Base-by-base conservation (phyloP, 2,329 filamentous ascomycete species). In the Ustulina deusta region DNA sequence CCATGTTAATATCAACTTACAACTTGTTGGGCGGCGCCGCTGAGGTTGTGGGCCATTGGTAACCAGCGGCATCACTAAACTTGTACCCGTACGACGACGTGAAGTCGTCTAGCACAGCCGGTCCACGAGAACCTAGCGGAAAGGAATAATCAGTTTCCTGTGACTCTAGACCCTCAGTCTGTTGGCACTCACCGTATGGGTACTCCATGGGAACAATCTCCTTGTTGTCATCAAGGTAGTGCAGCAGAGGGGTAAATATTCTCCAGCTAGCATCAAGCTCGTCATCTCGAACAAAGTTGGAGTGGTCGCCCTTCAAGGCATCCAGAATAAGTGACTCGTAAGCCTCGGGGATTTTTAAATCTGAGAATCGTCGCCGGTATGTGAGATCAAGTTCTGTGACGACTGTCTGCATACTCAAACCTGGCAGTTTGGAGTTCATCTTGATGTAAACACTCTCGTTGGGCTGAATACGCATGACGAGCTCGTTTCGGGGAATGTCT, bases 401-500 rank as follows among this genome's bases (percentile, higher is more conserved):
- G 44, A 98, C 96, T 13, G 96, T 99, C 87, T 99, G 96, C 94
- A 98, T 99, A 86, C 94, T 98, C 77, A 99, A 86, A 76, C 96
- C 96, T 22, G 96, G 97, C 67, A 99, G 87, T 87, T 99, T 99
- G 34, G 95, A 98, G 91, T 99, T 99, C 96, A 99, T 99, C 90
- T 99, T 99, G 83, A 98, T 97, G 85, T 99, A 99, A 74, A 99
- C 94, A 79, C 93, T 97, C 87, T 99, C 96, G 85, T 99, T 99
- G 76, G 96, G 96, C 86, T 99, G 96, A 73, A 99, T 97, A 74
- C 96, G 94, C 85, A 99, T 97, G 77, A 99, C 96, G 73, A 99
- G 91, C 85, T 99, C 96, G 85, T 99, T 99, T 74, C 97, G 92
- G 68, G 96, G 97, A 78, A 99, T 99, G 80, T 99, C 95, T 88